Conservation (phyloP, 192 early-diverging fungal species). For the Spizellomyces sp. region DNA sequence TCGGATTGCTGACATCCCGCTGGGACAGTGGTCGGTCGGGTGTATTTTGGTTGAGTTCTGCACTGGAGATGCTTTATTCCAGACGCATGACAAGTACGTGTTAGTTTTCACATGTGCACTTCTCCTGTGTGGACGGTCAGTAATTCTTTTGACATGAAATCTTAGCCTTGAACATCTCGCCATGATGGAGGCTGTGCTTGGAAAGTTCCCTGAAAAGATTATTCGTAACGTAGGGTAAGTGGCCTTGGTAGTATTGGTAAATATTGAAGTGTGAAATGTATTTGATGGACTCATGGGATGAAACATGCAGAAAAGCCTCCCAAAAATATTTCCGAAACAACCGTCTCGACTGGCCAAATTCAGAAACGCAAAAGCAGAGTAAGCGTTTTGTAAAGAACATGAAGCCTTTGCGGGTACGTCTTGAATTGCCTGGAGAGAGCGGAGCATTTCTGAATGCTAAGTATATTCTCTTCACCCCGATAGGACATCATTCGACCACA, state of each 20-base stretch:
- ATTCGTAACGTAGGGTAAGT: conserved; percentile 42
- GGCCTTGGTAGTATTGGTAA: neutral
- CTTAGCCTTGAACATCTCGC: conserved; percentile 85
- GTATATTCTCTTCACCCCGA: neutral
- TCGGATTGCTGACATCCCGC: neutral
- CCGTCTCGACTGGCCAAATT: conserved; percentile 56
- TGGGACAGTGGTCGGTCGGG: conserved; percentile 82
- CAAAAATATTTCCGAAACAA: conserved; percentile 22
- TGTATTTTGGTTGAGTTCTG: conserved; percentile 96
- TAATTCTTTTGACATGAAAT: neutral
- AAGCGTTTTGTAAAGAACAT: conserved; percentile 64
- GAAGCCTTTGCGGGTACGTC: conserved; percentile 55
- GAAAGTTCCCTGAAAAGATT: conserved; percentile 70
- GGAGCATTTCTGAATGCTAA: neutral
- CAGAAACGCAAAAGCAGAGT: conserved; percentile 56
- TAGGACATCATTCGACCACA: conserved; percentile 40
- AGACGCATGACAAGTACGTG: conserved; percentile 88
- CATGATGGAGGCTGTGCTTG: conserved; percentile 93
- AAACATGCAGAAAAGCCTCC: neutral
- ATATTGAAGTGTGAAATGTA: neutral
- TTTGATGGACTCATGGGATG: neutral
- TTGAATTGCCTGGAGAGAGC: neutral
- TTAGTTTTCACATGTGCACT: neutral
- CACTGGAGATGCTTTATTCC: conserved; percentile 94
- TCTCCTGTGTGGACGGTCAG: neutral